A percentile compares a stretch with the other conserved stretches of the same genome.
phyloP scores from a whole-genome alignment of 352 stramenopile genomes.

The Phytophthora sojae region DNA sequence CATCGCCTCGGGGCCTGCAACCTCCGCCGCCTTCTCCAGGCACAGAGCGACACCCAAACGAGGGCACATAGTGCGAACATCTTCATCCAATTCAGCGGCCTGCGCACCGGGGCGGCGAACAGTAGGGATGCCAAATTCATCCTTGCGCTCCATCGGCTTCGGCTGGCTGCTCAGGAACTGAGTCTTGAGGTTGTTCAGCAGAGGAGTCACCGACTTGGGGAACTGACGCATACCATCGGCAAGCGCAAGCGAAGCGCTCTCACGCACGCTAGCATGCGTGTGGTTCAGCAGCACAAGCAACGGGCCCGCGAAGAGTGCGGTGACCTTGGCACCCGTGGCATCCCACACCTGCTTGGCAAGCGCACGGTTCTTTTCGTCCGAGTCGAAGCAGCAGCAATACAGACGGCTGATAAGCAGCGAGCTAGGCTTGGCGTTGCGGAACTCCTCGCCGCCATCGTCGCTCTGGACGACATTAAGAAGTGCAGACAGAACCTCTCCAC shows the following conservation, averaged over 20 bases:
- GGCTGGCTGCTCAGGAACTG: constrained; percentile 70
- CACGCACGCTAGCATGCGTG: constrained; percentile 72
- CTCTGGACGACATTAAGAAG: constrained; percentile 65
- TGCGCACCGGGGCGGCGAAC: constrained; percentile 64
- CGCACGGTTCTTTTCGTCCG: constrained; percentile 59
- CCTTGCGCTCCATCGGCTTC: constrained; percentile 60
- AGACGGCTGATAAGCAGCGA: constrained; percentile 65
- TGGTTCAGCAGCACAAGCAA: constrained; percentile 84
- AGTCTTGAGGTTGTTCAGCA: constrained; percentile 74
- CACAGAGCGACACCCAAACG: constrained; percentile 80
- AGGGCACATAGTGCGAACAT: constrained; percentile 62
- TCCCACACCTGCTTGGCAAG: constrained; percentile 79
- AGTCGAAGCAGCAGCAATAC: constrained; percentile 76
- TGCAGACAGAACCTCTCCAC: constrained; percentile 66
- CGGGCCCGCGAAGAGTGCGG: constrained; percentile 66
- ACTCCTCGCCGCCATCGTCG: constrained; percentile 57
- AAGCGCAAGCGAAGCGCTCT: constrained; percentile 79
- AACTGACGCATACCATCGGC: constrained; percentile 85
- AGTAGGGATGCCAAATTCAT: constrained; percentile 80
- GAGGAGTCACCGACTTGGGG: constrained; percentile 70
- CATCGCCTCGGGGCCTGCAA: constrained; percentile 45
- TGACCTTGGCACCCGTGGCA: constrained; percentile 51
- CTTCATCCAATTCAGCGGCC: constrained; percentile 56
- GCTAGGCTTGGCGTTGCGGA: constrained; percentile 48
- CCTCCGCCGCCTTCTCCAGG: constrained; percentile 72